Evolutionary conservation across 2,329 filamentous ascomycete genomes (phyloP).

Genomic region (Penicillium digitatum): DNA sequence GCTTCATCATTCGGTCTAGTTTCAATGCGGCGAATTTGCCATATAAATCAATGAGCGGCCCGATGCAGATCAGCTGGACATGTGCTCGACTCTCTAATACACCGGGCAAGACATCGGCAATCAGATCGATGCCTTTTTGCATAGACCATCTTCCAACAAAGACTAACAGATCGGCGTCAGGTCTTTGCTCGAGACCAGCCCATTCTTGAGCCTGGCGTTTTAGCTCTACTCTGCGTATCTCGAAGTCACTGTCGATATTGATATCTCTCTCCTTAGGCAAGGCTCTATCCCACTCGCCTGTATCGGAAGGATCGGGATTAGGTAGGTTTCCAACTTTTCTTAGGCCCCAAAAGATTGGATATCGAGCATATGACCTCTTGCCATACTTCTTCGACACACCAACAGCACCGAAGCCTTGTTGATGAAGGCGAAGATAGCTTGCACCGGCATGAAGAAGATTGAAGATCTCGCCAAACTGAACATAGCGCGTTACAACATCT

Average conservation of each 20-base stretch:
- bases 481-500: conserved; percentile 56
- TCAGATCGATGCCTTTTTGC: conserved; percentile 66
- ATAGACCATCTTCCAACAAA: conserved; percentile 67
- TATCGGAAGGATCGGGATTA: conserved; percentile 64
- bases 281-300: conserved; percentile 57
- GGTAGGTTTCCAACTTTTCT: conserved; percentile 60
- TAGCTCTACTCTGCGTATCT: conserved; percentile 51
- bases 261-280: conserved; percentile 49
- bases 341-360: conserved; percentile 66
- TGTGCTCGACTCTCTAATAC: conserved; percentile 58
- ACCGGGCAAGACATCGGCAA: conserved; percentile 63
- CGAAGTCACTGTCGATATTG: conserved; percentile 52
- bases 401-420: conserved; percentile 64
- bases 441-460: conserved; percentile 65
- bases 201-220: conserved; percentile 63
- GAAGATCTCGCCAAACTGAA: conserved; percentile 66
- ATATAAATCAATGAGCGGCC: conserved; percentile 64
- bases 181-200: conserved; percentile 60
- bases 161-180: conserved; percentile 62
- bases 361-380: conserved; percentile 61
- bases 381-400: conserved; percentile 67
- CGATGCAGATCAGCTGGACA: conserved; percentile 60
- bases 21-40: conserved; percentile 65
- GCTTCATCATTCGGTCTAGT: conserved; percentile 60
- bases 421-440: conserved; percentile 62